Evolutionary conservation across 306 rosid genomes (phyloP), one percentile per base, ranked within the genome.

Genomic region (Fagus sylvatica): DNA sequence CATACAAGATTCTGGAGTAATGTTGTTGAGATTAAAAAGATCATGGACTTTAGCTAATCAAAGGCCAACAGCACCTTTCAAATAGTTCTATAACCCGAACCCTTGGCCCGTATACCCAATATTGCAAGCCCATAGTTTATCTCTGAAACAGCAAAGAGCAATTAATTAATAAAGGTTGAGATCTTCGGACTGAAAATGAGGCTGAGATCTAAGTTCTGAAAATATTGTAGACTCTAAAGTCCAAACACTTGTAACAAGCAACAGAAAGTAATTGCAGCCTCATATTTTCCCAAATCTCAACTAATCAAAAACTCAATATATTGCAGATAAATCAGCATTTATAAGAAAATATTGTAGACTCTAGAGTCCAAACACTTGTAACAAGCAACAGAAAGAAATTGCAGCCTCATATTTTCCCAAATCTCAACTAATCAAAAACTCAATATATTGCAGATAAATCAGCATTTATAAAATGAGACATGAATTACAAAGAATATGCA

Each of bases 141-240:
- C 15, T 53, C 72, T 53, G 6, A 3, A 55, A 33, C 83, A 67
- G 78, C 74, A 55, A 6, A 10, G 5, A 36, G n/a, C 19, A 56
- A 57, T 7, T 30, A 39, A 53, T 22, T 22, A 22, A 8, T 1
- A 37, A 32, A 46, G 73, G 48, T 80, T 53, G 17, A 53, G 67
- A 57, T 5, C 60, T 46, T 46, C 51, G 51, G 51, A 46, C 51
- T 2, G 51, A 46, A 46, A 46, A 46, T 8, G 51, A 36, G 73
- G 48, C 75, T 41, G 17, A 53, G 67, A 57, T 2, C 60, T 69
- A 54, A 5, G 70, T 56, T 59, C 6, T 40, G 48, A 36, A 17
- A 17, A 15, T 12, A 70, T 30, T 56, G 40, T 42, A 10, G 51
- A 46, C 51, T 46, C 3, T 37, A 65, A 65, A 34, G 48, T 42